Evolutionary conservation across 106 monocot species (phyloP).

Genomic region (Phalaenopsis aphrodite): DNA sequence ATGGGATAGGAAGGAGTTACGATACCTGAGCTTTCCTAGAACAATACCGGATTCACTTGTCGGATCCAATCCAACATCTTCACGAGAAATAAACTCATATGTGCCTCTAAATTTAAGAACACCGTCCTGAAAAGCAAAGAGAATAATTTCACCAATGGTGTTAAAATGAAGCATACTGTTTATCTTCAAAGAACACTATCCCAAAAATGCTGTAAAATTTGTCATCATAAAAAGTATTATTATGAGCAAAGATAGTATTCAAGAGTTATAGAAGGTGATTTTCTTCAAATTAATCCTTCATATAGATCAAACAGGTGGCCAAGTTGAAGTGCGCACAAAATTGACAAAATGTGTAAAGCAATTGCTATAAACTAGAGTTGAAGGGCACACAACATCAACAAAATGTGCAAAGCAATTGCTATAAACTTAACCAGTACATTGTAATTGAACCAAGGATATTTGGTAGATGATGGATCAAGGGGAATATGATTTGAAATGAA

Average conservation of each 20-base stretch:
- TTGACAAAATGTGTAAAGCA: background rate
- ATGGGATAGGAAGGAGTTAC: background rate
- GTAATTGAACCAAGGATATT: background rate
- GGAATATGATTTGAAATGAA: too few species aligned
- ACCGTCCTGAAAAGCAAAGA: constrained; percentile 14
- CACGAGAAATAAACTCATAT: constrained; percentile 21
- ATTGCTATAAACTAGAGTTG: too few species aligned
- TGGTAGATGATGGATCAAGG: too few species aligned
- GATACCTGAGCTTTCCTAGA: constrained; percentile 21
- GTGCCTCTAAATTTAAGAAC: constrained; percentile 21
- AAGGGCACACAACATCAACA: background rate
- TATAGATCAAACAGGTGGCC: background rate
- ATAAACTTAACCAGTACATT: too few species aligned
- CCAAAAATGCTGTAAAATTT: too few species aligned
- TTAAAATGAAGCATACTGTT: background rate
- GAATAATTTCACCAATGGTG: background rate
- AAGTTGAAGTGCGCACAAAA: background rate
- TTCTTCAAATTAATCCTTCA: background rate
- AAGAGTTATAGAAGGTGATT: background rate
- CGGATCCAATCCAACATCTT: constrained; percentile 14
- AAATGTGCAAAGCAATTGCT: too few species aligned
- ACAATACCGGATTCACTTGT: constrained; percentile 16
- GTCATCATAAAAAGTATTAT: background rate
- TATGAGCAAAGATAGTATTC: background rate
- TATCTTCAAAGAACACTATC: background rate